A percentile compares a stretch with the other conserved stretches of the same genome.
Evolutionary conservation across 2,329 filamentous ascomycete genomes (phyloP).

Genomic region (Huntiella abstrusa): DNA sequence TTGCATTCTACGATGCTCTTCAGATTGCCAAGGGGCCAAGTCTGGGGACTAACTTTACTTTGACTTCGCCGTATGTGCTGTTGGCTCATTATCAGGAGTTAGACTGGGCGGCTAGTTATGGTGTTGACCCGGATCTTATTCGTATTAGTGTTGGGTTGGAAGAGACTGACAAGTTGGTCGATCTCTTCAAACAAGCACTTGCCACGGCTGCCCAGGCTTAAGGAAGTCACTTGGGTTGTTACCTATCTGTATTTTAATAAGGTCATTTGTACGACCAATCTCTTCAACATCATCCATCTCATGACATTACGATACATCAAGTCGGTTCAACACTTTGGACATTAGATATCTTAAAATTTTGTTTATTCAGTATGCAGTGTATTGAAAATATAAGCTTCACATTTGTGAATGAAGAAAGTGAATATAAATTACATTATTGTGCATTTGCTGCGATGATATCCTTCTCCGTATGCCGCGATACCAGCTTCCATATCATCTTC

Average conservation of each 20-base stretch:
- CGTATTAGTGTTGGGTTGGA: conserved; percentile 83
- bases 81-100: conserved; percentile 82
- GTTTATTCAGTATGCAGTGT: too few relatives aligned
- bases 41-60: conserved; percentile 88
- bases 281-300: too few relatives aligned
- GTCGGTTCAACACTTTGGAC: background rate
- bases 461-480: conserved; percentile 50
- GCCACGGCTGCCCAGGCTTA: conserved; percentile 22
- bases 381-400: too few relatives aligned
- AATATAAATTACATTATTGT: conserved; percentile 32
- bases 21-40: conserved; percentile 87
- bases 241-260: background rate
- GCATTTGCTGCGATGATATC: conserved; percentile 41
- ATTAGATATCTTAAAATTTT: background rate
- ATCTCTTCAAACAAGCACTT: conserved; percentile 50
- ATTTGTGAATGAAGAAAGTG: too few relatives aligned
- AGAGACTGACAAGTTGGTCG: conserved; percentile 46
- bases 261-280: too few relatives aligned
- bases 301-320: background rate
- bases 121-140: conserved; percentile 63
- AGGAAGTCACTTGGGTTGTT: background rate
- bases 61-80: conserved; percentile 78
- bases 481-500: conserved; percentile 62
- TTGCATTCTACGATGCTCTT: conserved; percentile 68
- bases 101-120: conserved; percentile 71